Percentiles rank a stretch among this genome's conserved stretches.
Evolutionary conservation across 2,329 filamentous ascomycete species (phyloP).

Genomic region (Penicillium glabrum): DNA sequence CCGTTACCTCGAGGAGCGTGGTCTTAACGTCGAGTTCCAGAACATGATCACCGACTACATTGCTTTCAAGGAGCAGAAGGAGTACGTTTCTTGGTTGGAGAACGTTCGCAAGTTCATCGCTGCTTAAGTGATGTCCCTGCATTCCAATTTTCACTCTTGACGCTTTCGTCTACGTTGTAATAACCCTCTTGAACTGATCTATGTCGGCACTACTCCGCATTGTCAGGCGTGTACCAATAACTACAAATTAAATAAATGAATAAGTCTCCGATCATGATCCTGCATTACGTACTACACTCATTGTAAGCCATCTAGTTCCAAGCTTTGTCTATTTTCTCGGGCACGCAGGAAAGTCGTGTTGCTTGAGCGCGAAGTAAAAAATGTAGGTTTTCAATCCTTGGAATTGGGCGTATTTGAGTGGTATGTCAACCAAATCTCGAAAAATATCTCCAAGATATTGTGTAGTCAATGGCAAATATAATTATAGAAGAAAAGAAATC

Average conservation of each 20-base stretch:
- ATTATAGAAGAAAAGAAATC: neutral
- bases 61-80: conserved; percentile 96
- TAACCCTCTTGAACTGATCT: neutral
- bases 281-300: neutral
- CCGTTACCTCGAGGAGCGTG: conserved; percentile 91
- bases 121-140: conserved; percentile 48
- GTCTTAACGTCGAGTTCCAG: conserved; percentile 81
- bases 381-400: too few relatives aligned
- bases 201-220: neutral
- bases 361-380: too few relatives aligned
- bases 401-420: too few relatives aligned
- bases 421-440: neutral
- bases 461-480: neutral
- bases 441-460: too few relatives aligned
- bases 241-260: conserved; percentile 7
- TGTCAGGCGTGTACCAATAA: conserved; percentile 8
- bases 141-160: neutral
- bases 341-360: too few relatives aligned
- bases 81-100: conserved; percentile 88
- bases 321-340: too few relatives aligned
- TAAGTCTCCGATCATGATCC: neutral
- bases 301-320: too few relatives aligned
- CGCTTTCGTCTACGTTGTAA: conserved; percentile 4
- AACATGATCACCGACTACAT: conserved; percentile 95
- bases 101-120: conserved; percentile 83